Conservation (phyloP, 2,329 filamentous ascomycete species). For the Ampelomyces quisqualis region DNA sequence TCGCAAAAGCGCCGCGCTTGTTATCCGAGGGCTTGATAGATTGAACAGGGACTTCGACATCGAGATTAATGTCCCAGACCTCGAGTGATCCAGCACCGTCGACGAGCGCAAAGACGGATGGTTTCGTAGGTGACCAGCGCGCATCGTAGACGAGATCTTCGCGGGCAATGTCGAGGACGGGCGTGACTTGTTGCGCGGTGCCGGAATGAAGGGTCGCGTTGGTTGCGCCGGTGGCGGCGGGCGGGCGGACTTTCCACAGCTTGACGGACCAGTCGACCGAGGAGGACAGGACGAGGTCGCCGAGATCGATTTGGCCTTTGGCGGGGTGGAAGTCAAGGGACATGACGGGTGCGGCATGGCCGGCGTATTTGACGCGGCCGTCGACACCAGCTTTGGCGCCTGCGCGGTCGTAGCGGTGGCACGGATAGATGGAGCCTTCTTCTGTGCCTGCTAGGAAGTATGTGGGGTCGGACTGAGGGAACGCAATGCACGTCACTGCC, state of each 20-base stretch:
- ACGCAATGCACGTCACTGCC: constrained; percentile 89
- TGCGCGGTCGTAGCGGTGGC: constrained; percentile 94
- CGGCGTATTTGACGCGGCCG: constrained; percentile 80
- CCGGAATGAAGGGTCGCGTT: constrained; percentile 42
- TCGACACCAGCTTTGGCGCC: constrained; percentile 97
- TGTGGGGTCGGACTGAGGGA: constrained; percentile 91
- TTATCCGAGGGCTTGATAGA: constrained; percentile 69
- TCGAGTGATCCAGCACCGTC: constrained; percentile 91
- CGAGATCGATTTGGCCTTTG: constrained; percentile 87
- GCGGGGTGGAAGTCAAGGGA: constrained; percentile 94
- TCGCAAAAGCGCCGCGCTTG: constrained; percentile 36
- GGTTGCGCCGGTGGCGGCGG: constrained; percentile 62
- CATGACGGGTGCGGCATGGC: constrained; percentile 93
- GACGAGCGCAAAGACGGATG: constrained; percentile 90
- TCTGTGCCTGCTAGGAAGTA: constrained; percentile 97
- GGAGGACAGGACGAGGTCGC: constrained; percentile 88
- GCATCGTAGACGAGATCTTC: constrained; percentile 98
- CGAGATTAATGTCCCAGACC: constrained; percentile 90
- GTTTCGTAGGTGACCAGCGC: constrained; percentile 90
- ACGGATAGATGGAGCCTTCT: constrained; percentile 94
- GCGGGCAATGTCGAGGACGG: constrained; percentile 84
- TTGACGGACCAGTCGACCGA: constrained; percentile 97
- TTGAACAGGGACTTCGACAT: constrained; percentile 88
- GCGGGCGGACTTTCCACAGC: constrained; percentile 89
- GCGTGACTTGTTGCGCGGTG: constrained; percentile 58